phyloP scores from a whole-genome alignment of 495 filamentous ascomycete genomes.

The Trichoderma virens region DNA sequence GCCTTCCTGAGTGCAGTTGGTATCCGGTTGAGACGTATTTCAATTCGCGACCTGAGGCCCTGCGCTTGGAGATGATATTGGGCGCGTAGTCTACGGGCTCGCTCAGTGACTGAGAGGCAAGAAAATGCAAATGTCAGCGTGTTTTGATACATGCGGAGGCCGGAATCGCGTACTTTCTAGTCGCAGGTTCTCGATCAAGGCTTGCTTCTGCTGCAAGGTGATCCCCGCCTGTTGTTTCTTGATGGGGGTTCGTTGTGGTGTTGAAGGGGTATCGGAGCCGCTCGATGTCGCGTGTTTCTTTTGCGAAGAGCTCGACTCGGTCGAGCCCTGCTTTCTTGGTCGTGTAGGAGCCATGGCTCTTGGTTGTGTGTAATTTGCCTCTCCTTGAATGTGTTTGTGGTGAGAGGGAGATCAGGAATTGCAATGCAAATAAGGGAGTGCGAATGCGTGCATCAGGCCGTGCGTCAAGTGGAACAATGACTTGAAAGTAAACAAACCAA shows the following conservation, averaged over 20 bases:
- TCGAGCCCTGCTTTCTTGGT: conserved; percentile 55
- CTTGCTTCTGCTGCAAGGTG: conserved; percentile 74
- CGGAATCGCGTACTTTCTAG: conserved; percentile 64
- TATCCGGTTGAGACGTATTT: conserved; percentile 92
- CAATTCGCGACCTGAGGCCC: conserved; percentile 75
- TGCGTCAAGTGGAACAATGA: not conserved
- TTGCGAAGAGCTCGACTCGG: conserved; percentile 30
- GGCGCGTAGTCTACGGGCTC: conserved; percentile 81
- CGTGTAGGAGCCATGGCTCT: conserved; percentile 45
- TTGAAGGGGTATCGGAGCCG: conserved; percentile 11
- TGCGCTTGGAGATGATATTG: conserved; percentile 85
- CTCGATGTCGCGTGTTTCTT: conserved; percentile 18
- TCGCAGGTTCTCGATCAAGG: conserved; percentile 85
- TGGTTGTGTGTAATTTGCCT: not conserved
- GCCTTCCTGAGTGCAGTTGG: conserved; percentile 68
- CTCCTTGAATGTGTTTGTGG: not conserved
- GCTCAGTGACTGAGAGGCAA: conserved; percentile 65
- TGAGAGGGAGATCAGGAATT: not conserved
- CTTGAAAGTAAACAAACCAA: conserved; percentile 31
- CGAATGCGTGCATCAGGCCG: not conserved
- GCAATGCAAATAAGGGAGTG: not conserved
- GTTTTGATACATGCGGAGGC: not conserved
- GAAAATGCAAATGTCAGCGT: conserved; percentile 8
- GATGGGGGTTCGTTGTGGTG: conserved; percentile 47
- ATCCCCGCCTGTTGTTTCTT: conserved; percentile 56